Percentiles rank a stretch among this genome's conserved stretches.
These are phyloP conservation scores for Phaeosphaeria sp. DNA, from an alignment of 2,329 filamentous ascomycete species.

Conservation along the genomic window DNA sequence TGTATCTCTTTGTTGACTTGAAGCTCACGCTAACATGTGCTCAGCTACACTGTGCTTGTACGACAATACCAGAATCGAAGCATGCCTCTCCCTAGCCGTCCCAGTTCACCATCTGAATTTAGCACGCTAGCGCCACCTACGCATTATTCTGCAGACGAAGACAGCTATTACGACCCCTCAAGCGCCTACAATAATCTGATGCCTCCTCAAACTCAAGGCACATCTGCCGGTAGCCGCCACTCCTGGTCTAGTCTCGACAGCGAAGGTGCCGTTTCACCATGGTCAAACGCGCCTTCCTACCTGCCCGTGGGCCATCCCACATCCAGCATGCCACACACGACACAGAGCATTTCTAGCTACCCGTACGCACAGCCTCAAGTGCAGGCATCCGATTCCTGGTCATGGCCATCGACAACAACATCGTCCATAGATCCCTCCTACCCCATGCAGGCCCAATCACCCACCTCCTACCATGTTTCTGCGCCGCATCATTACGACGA, in stretches of 20 bases:
- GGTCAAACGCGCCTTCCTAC: slow-evolving; percentile 33
- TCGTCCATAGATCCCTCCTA: slow-evolving; percentile 17
- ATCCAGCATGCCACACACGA: slow-evolving; percentile 13
- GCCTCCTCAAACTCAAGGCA: slow-evolving; percentile 21
- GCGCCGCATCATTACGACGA: slow-evolving; percentile 14
- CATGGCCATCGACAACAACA: slow-evolving; percentile 16
- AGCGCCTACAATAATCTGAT: slow-evolving; percentile 25
- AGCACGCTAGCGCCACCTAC: slow-evolving; percentile 15
- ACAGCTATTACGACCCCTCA: slow-evolving; percentile 18
- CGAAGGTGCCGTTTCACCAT: slow-evolving; percentile 22
- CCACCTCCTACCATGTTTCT: slow-evolving; percentile 12
- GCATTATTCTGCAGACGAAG: slow-evolving; percentile 27
- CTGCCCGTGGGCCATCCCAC: slow-evolving; percentile 13
- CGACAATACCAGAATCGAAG: slow-evolving; percentile 40
- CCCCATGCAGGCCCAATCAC: slow-evolving; percentile 21
- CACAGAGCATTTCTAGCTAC: slow-evolving; percentile 9
- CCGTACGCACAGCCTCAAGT: slow-evolving; percentile 19
- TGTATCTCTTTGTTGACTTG: not conserved
- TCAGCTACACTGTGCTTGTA: slow-evolving; percentile 40
- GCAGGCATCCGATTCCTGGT: slow-evolving; percentile 21
- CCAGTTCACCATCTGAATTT: slow-evolving; percentile 28
- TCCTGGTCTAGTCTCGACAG: slow-evolving; percentile 31
- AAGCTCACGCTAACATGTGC: not conserved
- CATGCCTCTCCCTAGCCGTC: slow-evolving; percentile 31
- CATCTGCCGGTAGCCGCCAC: slow-evolving; percentile 22